Evolutionary conservation across 2,329 filamentous ascomycete species (phyloP).

Genomic region (Penicillium sp.): DNA sequence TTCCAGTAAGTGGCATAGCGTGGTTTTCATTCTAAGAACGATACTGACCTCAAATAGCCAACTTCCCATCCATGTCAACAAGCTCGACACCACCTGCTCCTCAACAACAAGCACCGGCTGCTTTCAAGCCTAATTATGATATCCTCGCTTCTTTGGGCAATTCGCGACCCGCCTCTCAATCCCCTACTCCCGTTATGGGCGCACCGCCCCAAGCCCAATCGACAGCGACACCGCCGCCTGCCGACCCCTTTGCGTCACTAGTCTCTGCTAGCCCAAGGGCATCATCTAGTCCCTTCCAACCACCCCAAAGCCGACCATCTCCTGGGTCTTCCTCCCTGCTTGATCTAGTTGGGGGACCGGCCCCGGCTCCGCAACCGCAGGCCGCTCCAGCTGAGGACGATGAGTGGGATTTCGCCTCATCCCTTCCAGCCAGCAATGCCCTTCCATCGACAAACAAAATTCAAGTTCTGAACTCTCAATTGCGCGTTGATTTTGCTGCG

Average conservation of each 20-base stretch:
- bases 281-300: slow-evolving; percentile 38
- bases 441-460: slow-evolving; percentile 65
- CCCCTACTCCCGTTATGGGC: slow-evolving; percentile 52
- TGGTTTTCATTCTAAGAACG: not conserved
- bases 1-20: slow-evolving; percentile 47
- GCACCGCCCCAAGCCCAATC: slow-evolving; percentile 32
- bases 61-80: slow-evolving; percentile 41
- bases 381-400: slow-evolving; percentile 66
- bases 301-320: slow-evolving; percentile 25
- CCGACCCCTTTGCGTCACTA: slow-evolving; percentile 64
- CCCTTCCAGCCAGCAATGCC: slow-evolving; percentile 64
- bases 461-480: slow-evolving; percentile 66
- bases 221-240: slow-evolving; percentile 41
- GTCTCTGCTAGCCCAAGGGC: slow-evolving; percentile 55
- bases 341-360: slow-evolving; percentile 31
- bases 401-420: slow-evolving; percentile 91
- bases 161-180: slow-evolving; percentile 50
- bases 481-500: slow-evolving; percentile 74
- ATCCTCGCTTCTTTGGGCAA: slow-evolving; percentile 56
- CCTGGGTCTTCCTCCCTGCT: slow-evolving; percentile 34
- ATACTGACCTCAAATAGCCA: slow-evolving; percentile 8
- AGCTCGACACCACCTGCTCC: slow-evolving; percentile 26
- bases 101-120: slow-evolving; percentile 45
- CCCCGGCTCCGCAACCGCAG: slow-evolving; percentile 25
- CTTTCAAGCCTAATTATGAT: slow-evolving; percentile 57